Evolutionary conservation across 495 filamentous ascomycete species (phyloP), one percentile per base, ranked within the genome.

Genomic region (Tuber microsphaerosporum): DNA sequence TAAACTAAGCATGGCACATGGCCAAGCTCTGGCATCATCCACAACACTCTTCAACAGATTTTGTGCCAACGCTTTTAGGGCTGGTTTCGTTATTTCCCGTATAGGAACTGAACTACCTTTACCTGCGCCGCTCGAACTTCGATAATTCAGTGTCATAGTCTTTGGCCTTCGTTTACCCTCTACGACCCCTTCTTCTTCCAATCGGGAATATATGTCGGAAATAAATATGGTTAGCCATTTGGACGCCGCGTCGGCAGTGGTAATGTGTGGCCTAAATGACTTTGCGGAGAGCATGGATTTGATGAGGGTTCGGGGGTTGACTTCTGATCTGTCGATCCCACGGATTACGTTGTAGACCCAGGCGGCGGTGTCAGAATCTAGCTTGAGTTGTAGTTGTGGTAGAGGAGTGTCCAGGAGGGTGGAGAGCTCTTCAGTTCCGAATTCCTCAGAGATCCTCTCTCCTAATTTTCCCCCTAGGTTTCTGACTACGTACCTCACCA

Each of bases 231-330:
- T 87, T 69, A 99, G 85, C 95, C 95, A 99, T 80, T 90, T 91
- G 10, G 88, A 86, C 2, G 90, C 96, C 83, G 97, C 92, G 39
- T 95, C 93, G n/a, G 88, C 83, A 20, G 86, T 89, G 78, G 89
- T 92, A 81, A 99, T 93, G 76, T 87, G 90, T 1, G 95, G 95
- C 9, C 93, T 88, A 79, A 99, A 99, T 0, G 93, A 95, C 82
- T 99, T 99, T 69, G 95, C 94, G 20, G 48, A 97, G n/a, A 97
- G 88, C 95, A 99, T 99, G 34, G 92, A 94, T 82, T 98, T 97
- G 83, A 97, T 97, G 80, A 94, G 92, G 19, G 93, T 97, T 75
- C 95, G 89, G 48, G 94, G 87, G 80, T 93, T 97, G 79, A 98
- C 93, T 84, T 97, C 93, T 81, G 91, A 96, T 61, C 85, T 83